Evolutionary conservation across 2,329 filamentous ascomycete species (phyloP).

Genomic region (Periconia digitata): DNA sequence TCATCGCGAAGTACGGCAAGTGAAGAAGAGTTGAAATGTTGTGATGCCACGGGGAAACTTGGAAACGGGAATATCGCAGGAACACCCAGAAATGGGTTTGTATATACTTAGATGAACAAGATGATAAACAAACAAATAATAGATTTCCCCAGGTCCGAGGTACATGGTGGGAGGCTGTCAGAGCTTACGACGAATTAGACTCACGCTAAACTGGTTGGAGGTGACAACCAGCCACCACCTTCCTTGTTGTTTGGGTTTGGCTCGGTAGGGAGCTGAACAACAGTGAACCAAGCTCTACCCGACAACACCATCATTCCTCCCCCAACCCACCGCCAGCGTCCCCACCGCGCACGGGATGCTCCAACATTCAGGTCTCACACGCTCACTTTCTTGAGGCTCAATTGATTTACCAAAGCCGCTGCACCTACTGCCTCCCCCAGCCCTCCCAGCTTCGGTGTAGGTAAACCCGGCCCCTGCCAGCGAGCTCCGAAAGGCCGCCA

Average conservation of each 20-base stretch:
- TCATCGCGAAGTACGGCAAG: conserved; percentile 35
- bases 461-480: conserved; percentile 2
- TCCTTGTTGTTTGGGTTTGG: conserved; percentile 2
- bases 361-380: conserved; percentile 31
- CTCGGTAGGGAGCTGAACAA: conserved; percentile 15
- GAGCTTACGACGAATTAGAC: background rate
- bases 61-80: no score
- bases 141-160: no score
- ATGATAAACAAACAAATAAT: no score
- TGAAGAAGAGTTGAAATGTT: conserved; percentile 9
- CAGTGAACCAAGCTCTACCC: conserved; percentile 16
- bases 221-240: conserved; percentile 19
- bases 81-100: no score
- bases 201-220: background rate
- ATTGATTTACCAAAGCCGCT: conserved; percentile 20
- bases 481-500: background rate
- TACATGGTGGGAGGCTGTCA: no score
- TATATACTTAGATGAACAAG: no score
- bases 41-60: no score
- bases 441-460: no score
- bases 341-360: conserved; percentile 36
- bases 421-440: background rate
- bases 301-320: conserved; percentile 14
- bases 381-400: conserved; percentile 8
- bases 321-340: conserved; percentile 15